Base-by-base conservation (phyloP, 2,329 filamentous ascomycete species). In the Aspergillus ibericus region DNA sequence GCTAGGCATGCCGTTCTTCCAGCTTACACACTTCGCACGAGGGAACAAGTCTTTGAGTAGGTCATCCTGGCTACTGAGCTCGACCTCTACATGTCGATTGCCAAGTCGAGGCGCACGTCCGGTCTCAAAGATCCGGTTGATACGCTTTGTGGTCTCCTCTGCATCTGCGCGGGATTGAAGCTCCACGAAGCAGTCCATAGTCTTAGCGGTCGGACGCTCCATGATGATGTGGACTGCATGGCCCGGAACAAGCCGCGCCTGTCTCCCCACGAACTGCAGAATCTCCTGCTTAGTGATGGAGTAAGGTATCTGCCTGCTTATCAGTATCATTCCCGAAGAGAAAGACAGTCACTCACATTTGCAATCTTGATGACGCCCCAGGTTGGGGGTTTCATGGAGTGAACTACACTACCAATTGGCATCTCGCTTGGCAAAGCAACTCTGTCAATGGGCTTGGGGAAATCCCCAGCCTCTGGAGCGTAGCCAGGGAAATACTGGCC, bases 131-230 rank as follows among this genome's bases (percentile, higher is more conserved):
- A 70, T 58, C 15, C 70, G 67, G 16, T 75, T 73, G 54, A 79
- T 72, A 40, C 75, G 74, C 10, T 69, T 63, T 8, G 78, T 70
- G 3, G 75, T 68, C 12, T 69, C 67, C 15, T 70, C 55, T 0
- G 82, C 82, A 62, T 80, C 77, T 9, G 59, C 56, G 1, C 54
- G 38, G 5, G 67, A 71, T 3, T 64, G 53, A 35, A 83, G 75
- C 56, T 85, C 82, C 38, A 82, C 74, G 62, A 76, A 85, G 59
- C 76, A 80, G 53, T 83, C 81, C 76, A 81, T 81, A 1, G 82
- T 84, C 72, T 84, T 84, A 16, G 80, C 81, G n/a, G 81, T 83
- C 20, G 79, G 77, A 20, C 82, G 80, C 61, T 85, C 82, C 82
- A 84, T 84, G 58, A 84, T 81, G 61, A 85, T 82, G 63, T 84